Conservation (phyloP, 2,329 filamentous ascomycete genomes). For the Didymella glomerata region DNA sequence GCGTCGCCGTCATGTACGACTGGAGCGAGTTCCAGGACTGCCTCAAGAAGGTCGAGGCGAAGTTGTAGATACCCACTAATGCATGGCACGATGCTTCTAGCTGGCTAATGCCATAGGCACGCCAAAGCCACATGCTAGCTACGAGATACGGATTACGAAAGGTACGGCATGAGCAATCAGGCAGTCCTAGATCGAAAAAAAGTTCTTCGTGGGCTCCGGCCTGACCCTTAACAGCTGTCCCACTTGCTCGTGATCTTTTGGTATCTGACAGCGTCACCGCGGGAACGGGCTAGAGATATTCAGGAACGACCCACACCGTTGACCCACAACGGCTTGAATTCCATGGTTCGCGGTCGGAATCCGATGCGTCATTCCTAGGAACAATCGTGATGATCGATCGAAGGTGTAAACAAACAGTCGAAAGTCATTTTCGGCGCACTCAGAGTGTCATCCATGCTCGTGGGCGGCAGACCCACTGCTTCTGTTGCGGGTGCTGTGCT, state of each 20-base stretch:
- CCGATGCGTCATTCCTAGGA: slow-evolving; percentile 1
- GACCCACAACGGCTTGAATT: slow-evolving; percentile 2
- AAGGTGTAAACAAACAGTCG: not conserved
- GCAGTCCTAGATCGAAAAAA: slow-evolving; percentile 29
- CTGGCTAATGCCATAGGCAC: slow-evolving; percentile 24
- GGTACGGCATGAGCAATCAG: slow-evolving; percentile 26
- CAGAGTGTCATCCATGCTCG: not conserved
- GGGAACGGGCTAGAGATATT: slow-evolving; percentile 3
- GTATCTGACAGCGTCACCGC: slow-evolving; percentile 11
- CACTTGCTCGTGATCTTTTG: slow-evolving; percentile 13
- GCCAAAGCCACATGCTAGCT: slow-evolving; percentile 24
- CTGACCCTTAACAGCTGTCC: not conserved
- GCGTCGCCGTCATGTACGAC: slow-evolving; percentile 60
- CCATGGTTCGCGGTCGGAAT: slow-evolving; percentile 2
- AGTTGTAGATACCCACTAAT: slow-evolving; percentile 39
- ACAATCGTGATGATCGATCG: slow-evolving; percentile 8
- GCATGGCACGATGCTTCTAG: slow-evolving; percentile 24
- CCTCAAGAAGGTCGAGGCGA: slow-evolving; percentile 59
- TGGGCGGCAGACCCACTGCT: not conserved
- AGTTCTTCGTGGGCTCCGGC: slow-evolving; percentile 2
- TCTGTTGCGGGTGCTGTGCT: not conserved
- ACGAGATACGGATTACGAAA: slow-evolving; percentile 34
- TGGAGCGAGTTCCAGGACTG: slow-evolving; percentile 61
- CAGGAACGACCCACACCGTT: slow-evolving; percentile 18
- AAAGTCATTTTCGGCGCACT: not conserved